phyloP scores from a whole-genome alignment of 176 grass and related monocot genomes.

The Pharus latifolius region DNA sequence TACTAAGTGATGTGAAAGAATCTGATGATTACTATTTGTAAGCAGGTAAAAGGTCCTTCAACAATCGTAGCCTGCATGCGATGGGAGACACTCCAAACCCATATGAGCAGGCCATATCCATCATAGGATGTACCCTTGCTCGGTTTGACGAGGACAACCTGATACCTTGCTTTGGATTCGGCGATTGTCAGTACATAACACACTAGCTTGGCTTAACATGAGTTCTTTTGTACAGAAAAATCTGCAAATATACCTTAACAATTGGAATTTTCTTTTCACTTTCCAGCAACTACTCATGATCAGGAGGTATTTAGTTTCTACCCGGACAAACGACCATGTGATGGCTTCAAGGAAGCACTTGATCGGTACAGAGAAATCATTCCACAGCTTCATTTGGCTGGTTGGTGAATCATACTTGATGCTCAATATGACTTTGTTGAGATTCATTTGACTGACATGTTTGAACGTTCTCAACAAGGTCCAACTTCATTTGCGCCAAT shows the following conservation, averaged over 20 bases:
- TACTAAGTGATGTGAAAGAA: neutral
- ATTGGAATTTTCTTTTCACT: neutral
- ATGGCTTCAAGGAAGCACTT: constrained; percentile 71
- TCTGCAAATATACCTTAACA: neutral
- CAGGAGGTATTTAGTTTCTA: constrained; percentile 68
- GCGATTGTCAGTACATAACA: constrained; percentile 45
- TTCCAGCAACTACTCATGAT: constrained; percentile 69
- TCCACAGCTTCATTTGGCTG: constrained; percentile 49
- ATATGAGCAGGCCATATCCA: constrained; percentile 73
- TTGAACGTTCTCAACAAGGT: constrained; percentile 23
- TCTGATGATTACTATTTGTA: neutral
- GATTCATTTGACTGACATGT: neutral
- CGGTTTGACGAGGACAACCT: constrained; percentile 74
- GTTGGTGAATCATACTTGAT: constrained; percentile 16
- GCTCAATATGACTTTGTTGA: neutral
- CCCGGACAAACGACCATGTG: constrained; percentile 47
- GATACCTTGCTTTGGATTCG: constrained; percentile 78
- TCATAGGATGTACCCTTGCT: constrained; percentile 52
- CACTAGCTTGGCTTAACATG: neutral
- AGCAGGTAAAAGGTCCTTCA: constrained; percentile 46
- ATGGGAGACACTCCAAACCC: constrained; percentile 53
- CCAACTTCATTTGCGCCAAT: constrained; percentile 80
- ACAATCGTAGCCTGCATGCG: constrained; percentile 50
- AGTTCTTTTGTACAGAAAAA: neutral
- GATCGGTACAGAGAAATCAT: constrained; percentile 57